Base-by-base conservation (phyloP, 106 monocot species). In the Platanthera zijinensis region DNA sequence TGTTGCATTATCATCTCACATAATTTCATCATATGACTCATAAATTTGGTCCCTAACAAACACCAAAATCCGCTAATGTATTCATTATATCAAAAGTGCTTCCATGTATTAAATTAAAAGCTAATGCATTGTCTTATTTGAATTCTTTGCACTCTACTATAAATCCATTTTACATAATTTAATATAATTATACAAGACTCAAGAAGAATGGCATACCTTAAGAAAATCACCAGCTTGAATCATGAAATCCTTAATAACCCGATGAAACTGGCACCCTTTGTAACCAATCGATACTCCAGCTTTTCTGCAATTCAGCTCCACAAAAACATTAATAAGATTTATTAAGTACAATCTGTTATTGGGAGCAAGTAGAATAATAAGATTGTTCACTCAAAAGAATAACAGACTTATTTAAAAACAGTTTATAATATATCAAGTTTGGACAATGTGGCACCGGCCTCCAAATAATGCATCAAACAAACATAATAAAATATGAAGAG, bases 231-330 rank as follows among this genome's bases (percentile, higher is more conserved):
- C 96, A 56, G 86, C 86, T 83, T 97, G 96, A 82, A 93, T 84
- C 96, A 97, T 91, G 72, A 97, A 97, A 78, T 97, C 96, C 78
- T 97, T 97, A 51, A 97, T 97, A 57, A 97, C 91, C 9, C 96
- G 80, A 81, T 97, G 96, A 83, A 97, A 97, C 39, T 97, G 96
- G 74, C 93, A 97, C 51, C 86, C 86, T 75, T 97, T 97, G 56
- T 89, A 97, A 69, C 96, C 96, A 71, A 85, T 52, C 54, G 96
- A 91, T 75, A 93, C 22, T 46, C 88, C 89, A 19, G 79, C 78
- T 87, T 94, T 97, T 80, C 96, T 93, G 84, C 61, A 81, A 15
- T 46, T 70, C 48, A 70, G 6, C 48, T 48, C 30, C 8, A 70
- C 8, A 13, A 10, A 64, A 32, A 19, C 70, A 74, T 73, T 10